Evolutionary conservation across 352 stramenopile genomes (phyloP).

Genomic region (Globisporangium cederbergense): DNA sequence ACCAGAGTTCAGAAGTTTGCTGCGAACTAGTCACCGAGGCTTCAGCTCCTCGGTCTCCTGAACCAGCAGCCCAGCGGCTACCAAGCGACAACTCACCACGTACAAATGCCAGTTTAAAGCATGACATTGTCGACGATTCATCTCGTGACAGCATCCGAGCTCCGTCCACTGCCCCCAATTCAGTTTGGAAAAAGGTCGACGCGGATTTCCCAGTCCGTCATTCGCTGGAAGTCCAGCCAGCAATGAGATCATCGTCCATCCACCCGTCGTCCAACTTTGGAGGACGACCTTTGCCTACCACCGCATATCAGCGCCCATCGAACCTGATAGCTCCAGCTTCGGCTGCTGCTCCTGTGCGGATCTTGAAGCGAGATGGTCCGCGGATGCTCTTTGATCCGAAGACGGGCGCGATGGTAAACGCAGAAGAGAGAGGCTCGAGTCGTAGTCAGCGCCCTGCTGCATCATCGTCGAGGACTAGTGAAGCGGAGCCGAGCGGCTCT

Average conservation of each 20-base stretch:
- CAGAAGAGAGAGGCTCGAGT: constrained; percentile 18
- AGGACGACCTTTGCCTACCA: not conserved
- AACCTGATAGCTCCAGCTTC: not conserved
- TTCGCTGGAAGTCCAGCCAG: not conserved
- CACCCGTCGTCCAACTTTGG: not conserved
- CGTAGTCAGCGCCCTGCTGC: not conserved
- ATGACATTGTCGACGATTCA: no score
- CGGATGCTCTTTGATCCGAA: constrained; percentile 78
- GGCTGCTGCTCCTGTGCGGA: constrained; percentile 28
- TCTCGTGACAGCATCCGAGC: no score
- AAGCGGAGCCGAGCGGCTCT: not conserved
- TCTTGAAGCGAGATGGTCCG: constrained; percentile 48
- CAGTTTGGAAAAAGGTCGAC: constrained; percentile 7
- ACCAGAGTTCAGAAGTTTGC: not conserved
- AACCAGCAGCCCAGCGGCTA: not conserved
- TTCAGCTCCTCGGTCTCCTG: not conserved
- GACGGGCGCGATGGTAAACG: constrained; percentile 53
- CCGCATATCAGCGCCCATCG: not conserved
- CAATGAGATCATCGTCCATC: not conserved
- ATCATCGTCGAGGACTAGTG: not conserved
- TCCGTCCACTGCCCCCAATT: not conserved
- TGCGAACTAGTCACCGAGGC: not conserved
- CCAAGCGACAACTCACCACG: not conserved
- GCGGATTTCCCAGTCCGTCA: not conserved
- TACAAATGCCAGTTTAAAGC: not conserved